Conservation (phyloP, 2,329 filamentous ascomycete species). For the Pseudogymnoascus pannorum region DNA sequence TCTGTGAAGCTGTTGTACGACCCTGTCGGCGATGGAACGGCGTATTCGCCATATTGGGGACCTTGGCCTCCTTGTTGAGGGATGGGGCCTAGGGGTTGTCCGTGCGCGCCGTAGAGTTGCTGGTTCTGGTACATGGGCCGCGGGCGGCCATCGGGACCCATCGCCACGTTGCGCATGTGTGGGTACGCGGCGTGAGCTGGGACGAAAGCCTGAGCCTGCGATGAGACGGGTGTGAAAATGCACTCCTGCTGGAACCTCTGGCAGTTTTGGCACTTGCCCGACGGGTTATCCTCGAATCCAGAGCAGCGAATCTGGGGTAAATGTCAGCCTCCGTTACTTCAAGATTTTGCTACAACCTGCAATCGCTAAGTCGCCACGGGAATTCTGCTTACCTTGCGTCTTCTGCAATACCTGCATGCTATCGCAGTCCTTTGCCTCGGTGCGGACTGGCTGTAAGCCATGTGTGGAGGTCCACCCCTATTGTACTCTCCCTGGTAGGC, state of each 20-base stretch:
- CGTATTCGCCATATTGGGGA: slow-evolving; percentile 24
- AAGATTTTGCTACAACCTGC: neutral
- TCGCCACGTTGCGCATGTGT: slow-evolving; percentile 40
- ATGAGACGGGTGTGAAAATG: slow-evolving; percentile 69
- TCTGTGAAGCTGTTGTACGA: slow-evolving; percentile 23
- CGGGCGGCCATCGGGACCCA: slow-evolving; percentile 28
- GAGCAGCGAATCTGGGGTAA: slow-evolving; percentile 62
- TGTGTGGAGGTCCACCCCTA: slow-evolving; percentile 21
- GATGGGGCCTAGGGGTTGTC: slow-evolving; percentile 30
- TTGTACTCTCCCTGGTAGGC: slow-evolving; percentile 23
- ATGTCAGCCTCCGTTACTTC: neutral
- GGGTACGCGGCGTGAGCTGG: slow-evolving; percentile 62
- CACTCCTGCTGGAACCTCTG: slow-evolving; percentile 68
- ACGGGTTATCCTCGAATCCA: slow-evolving; percentile 63
- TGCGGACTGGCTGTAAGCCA: slow-evolving; percentile 38
- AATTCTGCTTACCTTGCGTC: slow-evolving; percentile 44
- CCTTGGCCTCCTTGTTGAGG: slow-evolving; percentile 18
- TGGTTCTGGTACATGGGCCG: slow-evolving; percentile 21
- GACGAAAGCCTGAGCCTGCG: slow-evolving; percentile 67
- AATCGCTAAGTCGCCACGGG: neutral
- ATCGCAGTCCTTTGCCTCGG: slow-evolving; percentile 53
- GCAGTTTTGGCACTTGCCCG: slow-evolving; percentile 67
- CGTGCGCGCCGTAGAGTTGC: slow-evolving; percentile 34
- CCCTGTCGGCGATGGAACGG: slow-evolving; percentile 27
- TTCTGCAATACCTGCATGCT: slow-evolving; percentile 51